These are phyloP conservation scores for Sedum album DNA, from an alignment of 164 flowering plant species.

Conservation along the genomic window DNA sequence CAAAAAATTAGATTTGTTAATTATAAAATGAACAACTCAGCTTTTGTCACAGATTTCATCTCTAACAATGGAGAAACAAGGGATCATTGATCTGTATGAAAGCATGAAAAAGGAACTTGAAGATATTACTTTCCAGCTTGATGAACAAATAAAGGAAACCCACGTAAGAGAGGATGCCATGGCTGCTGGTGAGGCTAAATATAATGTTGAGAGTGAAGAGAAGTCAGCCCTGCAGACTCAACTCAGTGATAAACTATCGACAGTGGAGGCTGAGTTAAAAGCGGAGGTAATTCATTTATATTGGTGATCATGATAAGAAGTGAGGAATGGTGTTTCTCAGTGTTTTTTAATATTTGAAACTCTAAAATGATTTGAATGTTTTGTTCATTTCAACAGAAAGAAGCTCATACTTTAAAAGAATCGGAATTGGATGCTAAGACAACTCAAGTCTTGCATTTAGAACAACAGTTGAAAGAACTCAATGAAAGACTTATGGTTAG, in stretches of 20 bases:
- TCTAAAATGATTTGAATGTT: slow-evolving; percentile 9
- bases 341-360: not conserved
- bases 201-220: slow-evolving; percentile 49
- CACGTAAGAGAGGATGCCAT: slow-evolving; percentile 34
- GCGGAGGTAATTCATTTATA: slow-evolving; percentile 50
- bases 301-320: not conserved
- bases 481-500: slow-evolving; percentile 55
- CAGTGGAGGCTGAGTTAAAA: slow-evolving; percentile 38
- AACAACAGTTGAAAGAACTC: slow-evolving; percentile 53
- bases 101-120: slow-evolving; percentile 62
- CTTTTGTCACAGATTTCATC: slow-evolving; percentile 54
- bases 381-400: slow-evolving; percentile 38
- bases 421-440: slow-evolving; percentile 55
- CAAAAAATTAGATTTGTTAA: not conserved
- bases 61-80: slow-evolving; percentile 60
- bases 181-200: slow-evolving; percentile 41
- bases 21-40: not conserved
- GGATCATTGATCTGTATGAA: too few relatives aligned
- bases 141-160: slow-evolving; percentile 48
- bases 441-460: slow-evolving; percentile 31
- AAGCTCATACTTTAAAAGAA: slow-evolving; percentile 35
- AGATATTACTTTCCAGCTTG: slow-evolving; percentile 37
- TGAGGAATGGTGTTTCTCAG: not conserved
- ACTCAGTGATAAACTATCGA: slow-evolving; percentile 43
- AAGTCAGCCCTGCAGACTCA: slow-evolving; percentile 39